Base-by-base conservation (phyloP, 1,284 basidiomycete genomes). In the Tetrapyrgos nigripes region DNA sequence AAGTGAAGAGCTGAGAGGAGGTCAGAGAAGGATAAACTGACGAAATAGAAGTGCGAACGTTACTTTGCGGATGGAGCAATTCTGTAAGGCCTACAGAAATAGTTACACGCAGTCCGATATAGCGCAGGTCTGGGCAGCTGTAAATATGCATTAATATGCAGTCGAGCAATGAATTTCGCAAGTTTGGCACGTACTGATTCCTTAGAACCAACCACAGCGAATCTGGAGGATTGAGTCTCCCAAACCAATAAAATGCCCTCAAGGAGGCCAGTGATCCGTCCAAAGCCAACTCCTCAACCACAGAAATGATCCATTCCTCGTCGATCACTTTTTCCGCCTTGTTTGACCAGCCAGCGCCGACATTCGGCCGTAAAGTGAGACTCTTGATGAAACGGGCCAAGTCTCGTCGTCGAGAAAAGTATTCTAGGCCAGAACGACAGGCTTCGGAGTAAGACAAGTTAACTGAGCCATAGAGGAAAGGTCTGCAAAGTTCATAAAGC, bases 191-290 rank as follows among this genome's bases (percentile, higher is more conserved):
- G 37, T 50, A 66, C 64, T 55, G 57, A 37, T 48, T 52, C 5
- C 60, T 57, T 24, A 67, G 53, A 28, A 28, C 35, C 21, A 57
- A 56, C 66, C 66, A 67, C 11, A 67, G 51, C 4, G 51, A 58
- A 53, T 67, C 60, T 19, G 31, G 57, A 33, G 66, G 65, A 19
- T 55, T 62, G 26, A 63, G 60, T 57, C 53, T 29, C 23, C 66
- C 64, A 40, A 62, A 59, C 66, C 62, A 67, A 26, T 56, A 57
- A 46, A 67, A 67, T 13, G 57, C 59, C 9, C 51, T 56, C 9
- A 66, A 52, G 17, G 55, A 31, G 29, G 47, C 29, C 24, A 66
- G 47, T 21, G 40, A 53, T 2, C 63, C 62, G 11, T 40, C n/a
- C 3, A 55, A 48, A n/a, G 62, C 64, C 10, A 67, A 50, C 24